A percentile compares a stretch with the other conserved stretches of the same genome.
phyloP scores from a whole-genome alignment of 345 rosid genomes.

The Citrus medica region DNA sequence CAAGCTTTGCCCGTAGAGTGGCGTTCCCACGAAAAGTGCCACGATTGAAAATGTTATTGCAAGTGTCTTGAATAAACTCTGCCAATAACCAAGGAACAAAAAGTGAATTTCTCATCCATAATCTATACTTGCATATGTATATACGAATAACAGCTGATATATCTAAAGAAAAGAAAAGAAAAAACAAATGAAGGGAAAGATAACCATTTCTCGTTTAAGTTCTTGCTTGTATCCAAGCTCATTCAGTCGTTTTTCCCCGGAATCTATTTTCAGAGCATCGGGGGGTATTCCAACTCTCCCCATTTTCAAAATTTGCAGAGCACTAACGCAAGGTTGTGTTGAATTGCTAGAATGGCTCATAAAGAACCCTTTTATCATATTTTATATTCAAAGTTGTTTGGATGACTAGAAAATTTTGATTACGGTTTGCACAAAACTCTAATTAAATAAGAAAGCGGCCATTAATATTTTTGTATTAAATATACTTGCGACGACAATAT shows the following conservation, averaged over 20 bases:
- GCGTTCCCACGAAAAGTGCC: slow-evolving; percentile 64
- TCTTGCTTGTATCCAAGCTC: slow-evolving; percentile 67
- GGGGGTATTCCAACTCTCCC: neutral
- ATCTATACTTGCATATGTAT: too few species aligned
- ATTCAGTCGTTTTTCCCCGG: slow-evolving; percentile 58
- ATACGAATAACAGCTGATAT: too few species aligned
- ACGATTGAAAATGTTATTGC: slow-evolving; percentile 62
- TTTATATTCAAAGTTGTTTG: too few species aligned
- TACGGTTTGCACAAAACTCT: too few species aligned
- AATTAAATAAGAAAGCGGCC: too few species aligned
- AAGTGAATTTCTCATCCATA: neutral
- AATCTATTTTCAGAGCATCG: slow-evolving; percentile 33
- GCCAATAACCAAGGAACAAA: neutral
- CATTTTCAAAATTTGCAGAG: neutral
- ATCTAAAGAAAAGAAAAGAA: too few species aligned
- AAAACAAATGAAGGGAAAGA: neutral
- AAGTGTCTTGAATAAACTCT: slow-evolving; percentile 59
- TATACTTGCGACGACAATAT: too few species aligned
- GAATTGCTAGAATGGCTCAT: neutral
- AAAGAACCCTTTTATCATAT: too few species aligned
- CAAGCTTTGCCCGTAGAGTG: slow-evolving; percentile 59
- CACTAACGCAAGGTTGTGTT: neutral
- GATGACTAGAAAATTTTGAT: too few species aligned
- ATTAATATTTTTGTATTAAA: too few species aligned
- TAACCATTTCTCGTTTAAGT: slow-evolving; percentile 59